These are phyloP conservation scores for Syncephalastrum racemosum DNA, from an alignment of 371 early-diverging fungal species.

Conservation along the genomic window DNA sequence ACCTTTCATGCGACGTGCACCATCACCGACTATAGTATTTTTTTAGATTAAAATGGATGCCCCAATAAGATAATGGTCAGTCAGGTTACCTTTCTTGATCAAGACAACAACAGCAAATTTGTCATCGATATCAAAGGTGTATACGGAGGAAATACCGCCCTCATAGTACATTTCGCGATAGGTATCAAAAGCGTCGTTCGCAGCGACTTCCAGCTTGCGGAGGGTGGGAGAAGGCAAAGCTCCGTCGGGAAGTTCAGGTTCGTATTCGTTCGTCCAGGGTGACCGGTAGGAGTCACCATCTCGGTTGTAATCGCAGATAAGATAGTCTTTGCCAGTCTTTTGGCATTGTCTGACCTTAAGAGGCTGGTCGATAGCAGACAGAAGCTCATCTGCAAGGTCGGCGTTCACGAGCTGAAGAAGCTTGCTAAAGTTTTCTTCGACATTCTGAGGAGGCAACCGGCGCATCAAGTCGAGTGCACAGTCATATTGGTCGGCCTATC, in stretches of 20 bases:
- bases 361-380: constrained; percentile 93
- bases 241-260: constrained; percentile 83
- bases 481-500: constrained; percentile 71
- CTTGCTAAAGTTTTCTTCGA: constrained; percentile 84
- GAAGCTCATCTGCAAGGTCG: constrained; percentile 86
- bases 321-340: constrained; percentile 78
- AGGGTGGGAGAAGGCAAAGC: constrained; percentile 76
- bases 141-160: constrained; percentile 96
- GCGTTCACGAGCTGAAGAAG: constrained; percentile 80
- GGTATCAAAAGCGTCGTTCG: constrained; percentile 95
- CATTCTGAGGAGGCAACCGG: constrained; percentile 92
- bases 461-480: constrained; percentile 96
- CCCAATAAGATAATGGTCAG: background rate
- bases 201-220: constrained; percentile 86
- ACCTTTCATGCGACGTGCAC: constrained; percentile 73
- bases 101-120: constrained; percentile 95
- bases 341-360: constrained; percentile 77
- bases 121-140: constrained; percentile 73
- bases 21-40: constrained; percentile 58
- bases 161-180: constrained; percentile 96
- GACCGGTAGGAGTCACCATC: constrained; percentile 97
- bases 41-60: background rate
- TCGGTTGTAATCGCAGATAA: constrained; percentile 94
- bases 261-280: constrained; percentile 96
- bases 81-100: constrained; percentile 86